These are phyloP conservation scores for Kodamaea arcana DNA, from an alignment of 1,139 yeast species.

Conservation along the genomic window DNA sequence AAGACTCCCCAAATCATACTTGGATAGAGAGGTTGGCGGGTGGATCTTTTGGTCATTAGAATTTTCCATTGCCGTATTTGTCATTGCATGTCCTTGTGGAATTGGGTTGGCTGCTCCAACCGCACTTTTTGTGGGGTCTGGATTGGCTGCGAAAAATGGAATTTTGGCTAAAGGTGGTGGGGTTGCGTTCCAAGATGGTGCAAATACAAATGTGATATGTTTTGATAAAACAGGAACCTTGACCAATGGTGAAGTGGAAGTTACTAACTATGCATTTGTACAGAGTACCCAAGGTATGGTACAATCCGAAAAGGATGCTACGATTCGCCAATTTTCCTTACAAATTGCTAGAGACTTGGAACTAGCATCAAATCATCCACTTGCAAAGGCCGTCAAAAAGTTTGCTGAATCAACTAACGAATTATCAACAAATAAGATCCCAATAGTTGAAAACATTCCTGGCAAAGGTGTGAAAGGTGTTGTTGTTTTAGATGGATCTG, in stretches of 20 bases:
- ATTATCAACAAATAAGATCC: constrained; percentile 38
- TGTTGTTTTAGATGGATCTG: constrained; percentile 19
- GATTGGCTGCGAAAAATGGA: constrained; percentile 54
- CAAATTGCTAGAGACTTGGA: constrained; percentile 62
- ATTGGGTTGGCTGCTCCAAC: constrained; percentile 49
- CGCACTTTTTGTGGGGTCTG: constrained; percentile 45
- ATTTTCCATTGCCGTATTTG: constrained; percentile 76
- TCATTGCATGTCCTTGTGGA: constrained; percentile 50
- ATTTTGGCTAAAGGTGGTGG: constrained; percentile 80
- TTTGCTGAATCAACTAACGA: constrained; percentile 25
- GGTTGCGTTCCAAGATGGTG: constrained; percentile 75
- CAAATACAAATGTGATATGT: constrained; percentile 59
- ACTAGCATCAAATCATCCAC: constrained; percentile 64
- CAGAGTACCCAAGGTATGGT: too few relatives aligned
- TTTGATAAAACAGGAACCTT: constrained; percentile 81
- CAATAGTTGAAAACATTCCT: constrained; percentile 47
- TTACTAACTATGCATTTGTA: constrained; percentile 45
- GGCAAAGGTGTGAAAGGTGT: constrained; percentile 58
- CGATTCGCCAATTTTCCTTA: constrained; percentile 27
- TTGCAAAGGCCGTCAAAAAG: constrained; percentile 53
- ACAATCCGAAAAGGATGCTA: constrained; percentile 11
- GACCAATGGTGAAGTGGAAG: constrained; percentile 59
- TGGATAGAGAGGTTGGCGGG: constrained; percentile 67
- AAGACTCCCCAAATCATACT: constrained; percentile 47
- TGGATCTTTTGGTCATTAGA: constrained; percentile 77